Base-by-base conservation (phyloP, 805 yeast genomes). In the Helenozyma rhizophorensis region DNA sequence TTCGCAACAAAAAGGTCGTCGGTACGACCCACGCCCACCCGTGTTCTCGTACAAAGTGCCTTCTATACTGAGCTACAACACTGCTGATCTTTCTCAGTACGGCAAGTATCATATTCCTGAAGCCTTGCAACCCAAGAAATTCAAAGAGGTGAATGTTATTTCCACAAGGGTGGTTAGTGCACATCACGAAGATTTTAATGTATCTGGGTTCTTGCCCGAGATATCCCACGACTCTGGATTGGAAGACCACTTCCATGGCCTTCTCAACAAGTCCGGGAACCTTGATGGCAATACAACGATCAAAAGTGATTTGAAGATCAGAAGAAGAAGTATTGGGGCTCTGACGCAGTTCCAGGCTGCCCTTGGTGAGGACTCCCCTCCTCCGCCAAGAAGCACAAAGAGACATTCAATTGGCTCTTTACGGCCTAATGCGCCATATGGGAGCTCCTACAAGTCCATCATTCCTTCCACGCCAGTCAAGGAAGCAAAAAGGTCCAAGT, bases 211-310 rank as follows among this genome's bases (percentile, higher is more conserved):
- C 25, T 55, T 73, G 30, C 78, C 78, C 4, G 73, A 73, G 39
- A 30, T 70, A 17, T 63, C 74, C 1, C 61, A 60, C 22, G 72
- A 70, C 27, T 70, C 77, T 2, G 76, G 72, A 11, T 66, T 72
- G 48, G 75, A 61, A 29, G 53, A 54, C 28, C 70, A 69, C 27
- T 70, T 72, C 47, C 53, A 53, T 18, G 54, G 54, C 13, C 56
- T 68, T 48, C 50, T 53, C 23, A 36, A 32, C 14, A 17, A 30
- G 11, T 17, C 22, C 9, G 17, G 23, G 9, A 11, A 16, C 4
- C 9, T 16, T 17, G 21, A 30, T 8, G 33, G 24, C 5, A 12
- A 12, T 6, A 16, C 10, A 11, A 15, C 14, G 12, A 10, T 7
- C 14, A 14, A 29, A 6, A 22, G 13, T 3, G 12, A 11, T 2